These are phyloP conservation scores for Chamaecrista fasciculata DNA, from an alignment of 306 rosid species.

Conservation along the genomic window DNA sequence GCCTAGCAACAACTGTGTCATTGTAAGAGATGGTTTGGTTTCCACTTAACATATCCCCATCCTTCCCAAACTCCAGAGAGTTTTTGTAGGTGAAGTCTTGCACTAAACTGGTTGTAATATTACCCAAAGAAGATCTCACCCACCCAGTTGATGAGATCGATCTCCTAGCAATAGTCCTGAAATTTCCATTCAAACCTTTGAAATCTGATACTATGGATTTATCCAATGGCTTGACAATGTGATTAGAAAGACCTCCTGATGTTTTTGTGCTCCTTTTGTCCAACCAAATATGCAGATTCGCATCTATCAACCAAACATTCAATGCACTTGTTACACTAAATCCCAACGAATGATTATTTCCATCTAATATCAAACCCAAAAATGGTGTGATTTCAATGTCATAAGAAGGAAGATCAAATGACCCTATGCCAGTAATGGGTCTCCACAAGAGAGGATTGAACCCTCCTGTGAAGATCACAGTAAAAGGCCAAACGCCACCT, in stretches of 20 bases:
- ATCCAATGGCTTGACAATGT: conserved; percentile 41
- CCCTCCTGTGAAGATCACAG: conserved; percentile 87
- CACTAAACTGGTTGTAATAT: conserved; percentile 47
- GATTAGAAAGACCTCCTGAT: conserved; percentile 49
- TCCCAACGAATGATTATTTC: conserved; percentile 55
- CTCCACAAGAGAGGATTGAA: conserved; percentile 82
- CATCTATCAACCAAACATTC: conserved; percentile 83
- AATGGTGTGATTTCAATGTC: conserved; percentile 79
- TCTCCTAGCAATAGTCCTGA: conserved; percentile 49
- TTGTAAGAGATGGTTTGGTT: conserved; percentile 56
- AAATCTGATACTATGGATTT: conserved; percentile 43
- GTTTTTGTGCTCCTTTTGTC: conserved; percentile 49
- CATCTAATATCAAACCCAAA: conserved; percentile 65
- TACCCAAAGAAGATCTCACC: conserved; percentile 70
- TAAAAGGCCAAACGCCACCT: conserved; percentile 84
- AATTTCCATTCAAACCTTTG: conserved; percentile 64
- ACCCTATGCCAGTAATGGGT: conserved; percentile 80
- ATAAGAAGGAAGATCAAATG: conserved; percentile 82
- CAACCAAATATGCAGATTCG: conserved; percentile 89
- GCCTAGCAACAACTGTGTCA: conserved; percentile 33
- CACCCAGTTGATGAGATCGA: conserved; percentile 61
- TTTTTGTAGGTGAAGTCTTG: conserved; percentile 58
- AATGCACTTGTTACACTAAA: conserved; percentile 77
- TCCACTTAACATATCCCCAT: conserved; percentile 53
- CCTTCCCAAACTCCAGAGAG: conserved; percentile 46